These are phyloP conservation scores for Myxozyma udenii DNA, from an alignment of 805 yeast genomes.

Conservation along the genomic window DNA sequence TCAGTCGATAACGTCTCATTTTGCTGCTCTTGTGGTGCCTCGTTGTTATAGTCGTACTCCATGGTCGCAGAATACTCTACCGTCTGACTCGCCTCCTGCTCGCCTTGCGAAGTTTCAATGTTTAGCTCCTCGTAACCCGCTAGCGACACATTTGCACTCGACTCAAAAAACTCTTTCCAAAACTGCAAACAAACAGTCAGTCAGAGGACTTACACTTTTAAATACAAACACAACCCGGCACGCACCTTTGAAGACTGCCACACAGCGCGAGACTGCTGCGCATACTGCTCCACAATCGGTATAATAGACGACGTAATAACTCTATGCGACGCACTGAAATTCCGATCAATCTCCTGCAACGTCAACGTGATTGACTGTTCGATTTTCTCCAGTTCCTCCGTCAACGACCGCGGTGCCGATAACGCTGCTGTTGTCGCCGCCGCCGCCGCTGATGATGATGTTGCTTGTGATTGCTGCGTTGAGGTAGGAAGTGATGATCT, in stretches of 20 bases:
- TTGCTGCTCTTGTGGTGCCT: not conserved
- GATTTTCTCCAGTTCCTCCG: constrained; percentile 54
- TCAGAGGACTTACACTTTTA: not conserved
- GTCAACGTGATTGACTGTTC: constrained; percentile 78
- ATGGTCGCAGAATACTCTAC: constrained; percentile 16
- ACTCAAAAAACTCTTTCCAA: constrained; percentile 76
- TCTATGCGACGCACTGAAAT: constrained; percentile 64
- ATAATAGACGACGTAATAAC: constrained; percentile 64
- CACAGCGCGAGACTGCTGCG: constrained; percentile 54
- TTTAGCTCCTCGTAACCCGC: constrained; percentile 48
- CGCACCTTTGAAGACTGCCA: constrained; percentile 46
- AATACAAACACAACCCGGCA: not conserved
- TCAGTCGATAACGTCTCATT: not conserved
- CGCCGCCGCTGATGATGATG: not conserved
- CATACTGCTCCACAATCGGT: constrained; percentile 64
- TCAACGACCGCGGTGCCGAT: constrained; percentile 20
- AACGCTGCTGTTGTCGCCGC: constrained; percentile 3
- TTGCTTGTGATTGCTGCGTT: no score
- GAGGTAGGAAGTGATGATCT: not conserved
- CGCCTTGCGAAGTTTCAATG: constrained; percentile 5
- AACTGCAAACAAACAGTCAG: no score
- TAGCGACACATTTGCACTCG: constrained; percentile 64
- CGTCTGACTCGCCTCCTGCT: not conserved
- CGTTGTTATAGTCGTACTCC: constrained; percentile 15
- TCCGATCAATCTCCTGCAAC: constrained; percentile 74